Percentiles rank a stretch among this genome's conserved stretches.
Conservation (phyloP, 2,329 filamentous ascomycete species). For the Alternaria sp. region DNA sequence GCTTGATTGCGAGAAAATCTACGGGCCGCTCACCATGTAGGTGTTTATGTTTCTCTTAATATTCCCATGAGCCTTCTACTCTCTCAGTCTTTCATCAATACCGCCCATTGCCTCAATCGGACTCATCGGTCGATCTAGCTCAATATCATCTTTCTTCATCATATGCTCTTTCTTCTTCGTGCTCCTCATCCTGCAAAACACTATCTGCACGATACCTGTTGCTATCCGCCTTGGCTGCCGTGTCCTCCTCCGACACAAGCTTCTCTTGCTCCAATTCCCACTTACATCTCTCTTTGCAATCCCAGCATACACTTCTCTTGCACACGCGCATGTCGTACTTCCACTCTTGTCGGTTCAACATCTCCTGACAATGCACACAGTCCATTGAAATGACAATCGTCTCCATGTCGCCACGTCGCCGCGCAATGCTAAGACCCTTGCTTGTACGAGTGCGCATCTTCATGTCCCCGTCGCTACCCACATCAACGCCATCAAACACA, state of each 20-base stretch:
- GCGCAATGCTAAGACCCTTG: constrained; percentile 45
- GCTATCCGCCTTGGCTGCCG: constrained; percentile 19
- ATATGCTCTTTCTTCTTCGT: constrained; percentile 32
- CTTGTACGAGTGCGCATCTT: constrained; percentile 38
- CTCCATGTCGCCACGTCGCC: constrained; percentile 40
- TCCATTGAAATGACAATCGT: constrained; percentile 44
- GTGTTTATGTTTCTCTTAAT: not conserved
- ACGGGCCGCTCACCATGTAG: not conserved
- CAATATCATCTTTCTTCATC: constrained; percentile 36
- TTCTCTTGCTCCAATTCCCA: constrained; percentile 34
- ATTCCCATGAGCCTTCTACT: accelerated
- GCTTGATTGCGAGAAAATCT: not conserved
- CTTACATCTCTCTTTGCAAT: constrained; percentile 45
- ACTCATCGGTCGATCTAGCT: constrained; percentile 23
- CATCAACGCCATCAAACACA: constrained; percentile 43
- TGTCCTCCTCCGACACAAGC: not conserved
- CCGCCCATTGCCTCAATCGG: constrained; percentile 30
- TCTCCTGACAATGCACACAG: constrained; percentile 45
- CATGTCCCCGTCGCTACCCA: constrained; percentile 18
- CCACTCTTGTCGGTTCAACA: constrained; percentile 47
- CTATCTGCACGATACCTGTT: constrained; percentile 45
- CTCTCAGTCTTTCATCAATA: constrained; percentile 27
- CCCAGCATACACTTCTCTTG: constrained; percentile 46
- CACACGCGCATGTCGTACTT: constrained; percentile 48
- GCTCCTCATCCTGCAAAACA: constrained; percentile 38